Evolutionary conservation across 805 yeast species (phyloP).

Genomic region (Hanseniaspora singularis): DNA sequence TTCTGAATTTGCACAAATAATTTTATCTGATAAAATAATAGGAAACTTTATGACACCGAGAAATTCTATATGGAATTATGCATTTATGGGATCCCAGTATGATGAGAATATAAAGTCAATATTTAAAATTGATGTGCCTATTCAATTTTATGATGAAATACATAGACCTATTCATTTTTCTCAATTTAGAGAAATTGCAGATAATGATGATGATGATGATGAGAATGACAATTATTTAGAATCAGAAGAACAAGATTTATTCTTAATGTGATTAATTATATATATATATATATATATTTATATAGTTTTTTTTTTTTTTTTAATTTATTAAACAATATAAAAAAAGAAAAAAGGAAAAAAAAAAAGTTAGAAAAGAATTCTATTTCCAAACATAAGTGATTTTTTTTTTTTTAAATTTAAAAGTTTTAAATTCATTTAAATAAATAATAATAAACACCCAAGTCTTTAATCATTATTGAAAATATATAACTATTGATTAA

Average conservation of each 20-base stretch:
- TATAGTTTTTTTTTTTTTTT: background rate
- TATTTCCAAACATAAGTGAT: no score
- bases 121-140: slow-evolving; percentile 65
- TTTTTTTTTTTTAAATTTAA: no score
- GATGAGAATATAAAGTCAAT: slow-evolving; percentile 46
- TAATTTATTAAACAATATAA: background rate
- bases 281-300: slow-evolving; percentile 36
- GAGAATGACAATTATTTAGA: slow-evolving; percentile 29
- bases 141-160: slow-evolving; percentile 67
- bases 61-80: slow-evolving; percentile 77
- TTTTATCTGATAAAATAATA: slow-evolving; percentile 58
- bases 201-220: slow-evolving; percentile 30
- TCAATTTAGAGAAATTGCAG: slow-evolving; percentile 56
- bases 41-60: slow-evolving; percentile 84
- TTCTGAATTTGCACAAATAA: slow-evolving; percentile 51
- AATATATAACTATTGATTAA: no score
- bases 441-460: no score
- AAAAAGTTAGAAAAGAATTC: background rate
- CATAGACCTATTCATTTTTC: slow-evolving; percentile 86
- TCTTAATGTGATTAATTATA: slow-evolving; percentile 21
- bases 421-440: no score
- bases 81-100: slow-evolving; percentile 81
- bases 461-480: no score
- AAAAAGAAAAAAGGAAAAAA: background rate
- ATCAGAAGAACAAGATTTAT: slow-evolving; percentile 56